phyloP scores from a whole-genome alignment of 2,329 filamentous ascomycete genomes.

The Paramyrothecium sp. region DNA sequence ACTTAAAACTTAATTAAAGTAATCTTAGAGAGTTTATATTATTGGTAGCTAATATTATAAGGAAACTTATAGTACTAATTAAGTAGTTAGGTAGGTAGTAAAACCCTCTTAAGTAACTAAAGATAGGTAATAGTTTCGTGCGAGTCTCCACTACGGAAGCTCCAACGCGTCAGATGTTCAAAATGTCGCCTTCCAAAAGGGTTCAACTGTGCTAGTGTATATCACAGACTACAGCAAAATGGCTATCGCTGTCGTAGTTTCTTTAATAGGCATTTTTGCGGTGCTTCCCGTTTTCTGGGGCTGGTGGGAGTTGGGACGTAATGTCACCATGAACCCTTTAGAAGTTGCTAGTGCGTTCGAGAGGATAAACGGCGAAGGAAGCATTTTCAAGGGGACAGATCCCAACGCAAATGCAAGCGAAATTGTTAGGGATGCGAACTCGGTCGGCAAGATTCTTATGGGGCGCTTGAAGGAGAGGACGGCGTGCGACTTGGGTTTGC shows the following conservation, averaged over 20 bases:
- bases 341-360: slow-evolving; percentile 20
- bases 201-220: slow-evolving; percentile 11
- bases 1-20: too few relatives aligned
- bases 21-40: too few relatives aligned
- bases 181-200: slow-evolving; percentile 9
- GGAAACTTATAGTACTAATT: too few relatives aligned
- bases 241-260: slow-evolving; percentile 15
- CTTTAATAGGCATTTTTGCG: slow-evolving; percentile 12
- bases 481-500: slow-evolving; percentile 17
- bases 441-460: slow-evolving; percentile 14
- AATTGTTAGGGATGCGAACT: slow-evolving; percentile 10
- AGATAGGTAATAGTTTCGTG: too few relatives aligned
- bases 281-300: slow-evolving; percentile 18
- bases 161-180: slow-evolving; percentile 16
- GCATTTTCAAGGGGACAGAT: slow-evolving; percentile 14
- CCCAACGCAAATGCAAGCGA: slow-evolving; percentile 14
- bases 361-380: slow-evolving; percentile 10
- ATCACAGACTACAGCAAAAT: slow-evolving; percentile 16
- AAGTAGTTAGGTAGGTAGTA: too few relatives aligned
- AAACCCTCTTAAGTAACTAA: too few relatives aligned
- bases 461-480: slow-evolving; percentile 16
- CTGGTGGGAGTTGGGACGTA: slow-evolving; percentile 19
- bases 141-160: slow-evolving; percentile 15
- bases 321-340: slow-evolving; percentile 17
- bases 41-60: too few relatives aligned